These are phyloP conservation scores for Conoideocrella luteorostrata DNA, from an alignment of 2,329 filamentous ascomycete genomes.

Conservation along the genomic window DNA sequence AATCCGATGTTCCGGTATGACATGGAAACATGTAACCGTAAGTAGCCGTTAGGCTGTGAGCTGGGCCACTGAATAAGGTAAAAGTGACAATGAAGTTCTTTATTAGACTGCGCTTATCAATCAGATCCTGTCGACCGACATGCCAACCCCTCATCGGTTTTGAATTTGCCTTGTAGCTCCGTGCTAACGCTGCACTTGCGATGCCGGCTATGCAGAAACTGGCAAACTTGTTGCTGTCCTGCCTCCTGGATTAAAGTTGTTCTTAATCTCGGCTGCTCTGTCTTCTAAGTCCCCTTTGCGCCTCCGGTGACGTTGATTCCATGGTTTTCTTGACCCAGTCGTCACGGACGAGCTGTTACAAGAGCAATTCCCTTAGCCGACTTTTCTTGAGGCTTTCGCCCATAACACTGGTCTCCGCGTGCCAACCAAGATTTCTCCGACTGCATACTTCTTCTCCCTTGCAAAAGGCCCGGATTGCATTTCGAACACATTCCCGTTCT, in stretches of 20 bases:
- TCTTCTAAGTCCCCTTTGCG: neutral
- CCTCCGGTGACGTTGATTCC: neutral
- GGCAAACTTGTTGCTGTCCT: no score
- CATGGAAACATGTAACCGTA: no score
- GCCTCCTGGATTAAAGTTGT: neutral
- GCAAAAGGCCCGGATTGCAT: neutral
- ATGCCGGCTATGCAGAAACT: no score
- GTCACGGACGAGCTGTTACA: no score
- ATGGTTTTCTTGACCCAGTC: neutral
- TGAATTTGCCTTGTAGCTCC: no score
- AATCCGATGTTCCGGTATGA: no score
- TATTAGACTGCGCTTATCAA: neutral
- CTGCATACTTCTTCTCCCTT: neutral
- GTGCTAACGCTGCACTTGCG: no score
- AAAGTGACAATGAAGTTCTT: no score
- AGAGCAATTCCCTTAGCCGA: neutral
- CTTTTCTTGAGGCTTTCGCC: neutral
- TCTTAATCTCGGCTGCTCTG: neutral
- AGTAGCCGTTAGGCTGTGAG: no score
- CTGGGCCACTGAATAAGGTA: no score
- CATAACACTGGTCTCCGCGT: neutral
- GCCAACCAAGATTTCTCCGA: neutral
- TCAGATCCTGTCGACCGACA: neutral
- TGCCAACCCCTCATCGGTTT: no score
- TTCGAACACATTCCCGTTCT: neutral